These are phyloP conservation scores for Rutstroemia sp. DNA, from an alignment of 2,329 filamentous ascomycete species.

Conservation along the genomic window DNA sequence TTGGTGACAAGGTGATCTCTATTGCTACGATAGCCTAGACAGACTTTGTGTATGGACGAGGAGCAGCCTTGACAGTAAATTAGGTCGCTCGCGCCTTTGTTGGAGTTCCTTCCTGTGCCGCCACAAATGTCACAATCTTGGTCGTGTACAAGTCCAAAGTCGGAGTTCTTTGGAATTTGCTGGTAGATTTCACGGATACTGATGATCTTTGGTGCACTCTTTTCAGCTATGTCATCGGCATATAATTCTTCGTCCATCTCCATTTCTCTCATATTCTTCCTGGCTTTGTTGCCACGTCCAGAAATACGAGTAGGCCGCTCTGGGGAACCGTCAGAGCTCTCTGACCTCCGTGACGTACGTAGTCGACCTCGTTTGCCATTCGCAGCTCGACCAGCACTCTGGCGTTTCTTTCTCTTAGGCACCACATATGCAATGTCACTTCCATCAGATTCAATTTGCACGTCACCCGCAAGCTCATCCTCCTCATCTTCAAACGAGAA, in stretches of 20 bases:
- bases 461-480: conserved; percentile 21
- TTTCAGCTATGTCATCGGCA: conserved; percentile 39
- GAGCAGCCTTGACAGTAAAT: conserved; percentile 91
- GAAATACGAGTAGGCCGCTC: conserved; percentile 29
- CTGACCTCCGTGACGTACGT: conserved; percentile 2
- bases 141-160: conserved; percentile 65
- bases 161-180: conserved; percentile 48
- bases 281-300: conserved; percentile 25
- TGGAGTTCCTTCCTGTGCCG: conserved; percentile 42
- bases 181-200: conserved; percentile 71
- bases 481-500: conserved; percentile 13
- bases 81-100: conserved; percentile 54
- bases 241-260: conserved; percentile 45
- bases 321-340: conserved; percentile 14
- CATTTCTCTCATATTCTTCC: conserved; percentile 38
- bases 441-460: conserved; percentile 35
- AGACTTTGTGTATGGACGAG: conserved; percentile 72
- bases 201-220: conserved; percentile 44
- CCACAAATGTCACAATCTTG: conserved; percentile 66
- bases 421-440: conserved; percentile 40
- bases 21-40: conserved; percentile 63
- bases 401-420: conserved; percentile 31
- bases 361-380: conserved; percentile 11
- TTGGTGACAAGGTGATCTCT: conserved; percentile 92
- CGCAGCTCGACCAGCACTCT: conserved; percentile 2